Percentiles rank a stretch among this genome's conserved stretches.
phyloP scores from a whole-genome alignment of 2,329 filamentous ascomycete genomes.

The Byssothecium circinans region DNA sequence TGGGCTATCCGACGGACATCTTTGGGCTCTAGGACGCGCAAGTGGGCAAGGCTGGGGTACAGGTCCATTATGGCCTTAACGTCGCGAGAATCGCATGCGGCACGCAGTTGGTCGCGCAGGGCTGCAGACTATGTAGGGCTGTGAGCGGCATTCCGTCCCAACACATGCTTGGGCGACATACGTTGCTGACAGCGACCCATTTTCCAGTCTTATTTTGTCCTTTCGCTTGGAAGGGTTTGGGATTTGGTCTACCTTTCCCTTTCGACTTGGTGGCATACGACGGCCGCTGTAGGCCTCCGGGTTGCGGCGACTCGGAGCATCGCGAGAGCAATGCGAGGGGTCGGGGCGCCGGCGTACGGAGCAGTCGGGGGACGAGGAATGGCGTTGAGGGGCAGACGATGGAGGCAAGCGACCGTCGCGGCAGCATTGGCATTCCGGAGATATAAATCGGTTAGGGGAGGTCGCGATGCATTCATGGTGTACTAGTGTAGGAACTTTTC shows the following conservation, averaged over 20 bases:
- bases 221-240: not conserved
- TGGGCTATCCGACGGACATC: constrained; percentile 39
- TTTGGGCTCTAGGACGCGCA: constrained; percentile 13
- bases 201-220: too few relatives aligned
- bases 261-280: constrained; percentile 12
- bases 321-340: constrained; percentile 10
- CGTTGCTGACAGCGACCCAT: not conserved
- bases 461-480: constrained; percentile 1
- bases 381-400: constrained; percentile 39
- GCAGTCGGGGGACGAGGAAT: constrained; percentile 39
- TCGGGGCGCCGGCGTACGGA: constrained; percentile 20
- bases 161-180: too few relatives aligned
- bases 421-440: constrained; percentile 18
- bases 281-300: constrained; percentile 7
- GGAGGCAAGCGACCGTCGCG: constrained; percentile 30
- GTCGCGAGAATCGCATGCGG: constrained; percentile 20
- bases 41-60: constrained; percentile 27
- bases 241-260: not conserved
- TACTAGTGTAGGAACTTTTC: constrained; percentile 4
- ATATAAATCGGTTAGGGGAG: not conserved
- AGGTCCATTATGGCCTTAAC: constrained; percentile 25
- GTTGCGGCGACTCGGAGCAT: constrained; percentile 5
- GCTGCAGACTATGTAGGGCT: not conserved
- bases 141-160: not conserved
- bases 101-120: constrained; percentile 15